A percentile compares a stretch with the other conserved stretches of the same genome.
Conservation (phyloP, 495 filamentous ascomycete species). For the Aspergillus ostianus region DNA sequence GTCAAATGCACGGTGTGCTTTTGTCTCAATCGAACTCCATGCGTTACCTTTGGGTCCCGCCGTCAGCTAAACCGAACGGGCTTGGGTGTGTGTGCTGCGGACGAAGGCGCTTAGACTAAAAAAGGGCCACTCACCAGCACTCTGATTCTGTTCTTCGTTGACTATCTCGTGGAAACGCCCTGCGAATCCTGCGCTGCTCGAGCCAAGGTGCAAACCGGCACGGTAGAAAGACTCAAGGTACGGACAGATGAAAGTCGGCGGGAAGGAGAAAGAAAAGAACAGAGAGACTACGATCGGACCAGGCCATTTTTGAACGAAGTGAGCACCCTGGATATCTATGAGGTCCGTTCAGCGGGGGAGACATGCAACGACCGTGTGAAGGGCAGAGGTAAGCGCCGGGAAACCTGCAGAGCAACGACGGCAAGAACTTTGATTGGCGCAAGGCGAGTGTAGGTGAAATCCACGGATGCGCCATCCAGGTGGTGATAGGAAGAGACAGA, state of each 20-base stretch:
- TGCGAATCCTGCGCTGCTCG: constrained; percentile 34
- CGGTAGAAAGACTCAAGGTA: constrained; percentile 8
- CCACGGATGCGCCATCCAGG: constrained; percentile 17
- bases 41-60: neutral
- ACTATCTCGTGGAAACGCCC: constrained; percentile 8
- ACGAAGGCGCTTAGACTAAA: neutral
- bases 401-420: constrained; percentile 19
- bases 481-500: constrained; percentile 10
- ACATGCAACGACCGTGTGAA: constrained; percentile 15
- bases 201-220: constrained; percentile 12
- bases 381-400: constrained; percentile 34
- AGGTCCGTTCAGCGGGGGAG: neutral
- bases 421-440: constrained; percentile 29
- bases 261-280: constrained; percentile 11
- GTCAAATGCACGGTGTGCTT: neutral
- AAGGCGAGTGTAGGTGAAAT: constrained; percentile 9
- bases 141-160: neutral
- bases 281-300: constrained; percentile 4
- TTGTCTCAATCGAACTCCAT: neutral
- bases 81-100: neutral
- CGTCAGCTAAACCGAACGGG: neutral
- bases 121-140: neutral
- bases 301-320: neutral
- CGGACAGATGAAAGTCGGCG: constrained; percentile 8
- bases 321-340: constrained; percentile 1